Base-by-base conservation (phyloP, 2,329 filamentous ascomycete species). In the Ophiostoma ulmi region DNA sequence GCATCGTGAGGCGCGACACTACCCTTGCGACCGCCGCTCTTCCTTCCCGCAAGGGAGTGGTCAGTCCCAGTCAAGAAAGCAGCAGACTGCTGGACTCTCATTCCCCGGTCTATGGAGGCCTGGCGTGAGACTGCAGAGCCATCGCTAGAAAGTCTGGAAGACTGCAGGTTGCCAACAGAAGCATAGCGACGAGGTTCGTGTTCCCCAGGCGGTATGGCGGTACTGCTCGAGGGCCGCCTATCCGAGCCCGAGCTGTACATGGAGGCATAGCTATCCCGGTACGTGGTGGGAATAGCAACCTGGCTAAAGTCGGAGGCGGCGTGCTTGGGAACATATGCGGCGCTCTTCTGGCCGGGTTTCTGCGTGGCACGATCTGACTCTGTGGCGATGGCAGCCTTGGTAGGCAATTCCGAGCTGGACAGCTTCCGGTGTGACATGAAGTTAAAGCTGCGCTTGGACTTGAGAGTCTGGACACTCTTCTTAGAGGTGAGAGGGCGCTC, bases 281-380 rank as follows among this genome's bases (percentile, higher is more conserved):
- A 70, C 10, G 70, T 68, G 3, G 69, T 69, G 14, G 67, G 55
- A 2, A 72, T 64, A 10, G 65, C 65, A 13, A 73, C 44, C 14
- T 68, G 66, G 6, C 69, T 64, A 61, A 72, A 73, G 58, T 74
- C 73, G 11, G 72, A 38, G 11, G 48, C 73, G 5, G 73, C 73
- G 44, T 74, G 73, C 55, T 17, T 69, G 1, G 73, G 73, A 0
- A 74, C 69, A 38, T 74, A 74, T 4, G 70, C 39, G 8, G 39
- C 55, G 1, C 26, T 39, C 6, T 39, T 64, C 35, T n/a, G 39
- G 61, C 17, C 17, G 13, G 58, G 1, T 5, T 35, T 13, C 6
- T 63, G 31, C 3, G 61, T 5, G 4, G 35, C 14, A 11, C 35
- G 4, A 3, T 38, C 14, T 5, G 61, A 20, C 14, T n/a, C 31